Evolutionary conservation across 257 asterid species (phyloP).

Genomic region (Penstemon barbatus): DNA sequence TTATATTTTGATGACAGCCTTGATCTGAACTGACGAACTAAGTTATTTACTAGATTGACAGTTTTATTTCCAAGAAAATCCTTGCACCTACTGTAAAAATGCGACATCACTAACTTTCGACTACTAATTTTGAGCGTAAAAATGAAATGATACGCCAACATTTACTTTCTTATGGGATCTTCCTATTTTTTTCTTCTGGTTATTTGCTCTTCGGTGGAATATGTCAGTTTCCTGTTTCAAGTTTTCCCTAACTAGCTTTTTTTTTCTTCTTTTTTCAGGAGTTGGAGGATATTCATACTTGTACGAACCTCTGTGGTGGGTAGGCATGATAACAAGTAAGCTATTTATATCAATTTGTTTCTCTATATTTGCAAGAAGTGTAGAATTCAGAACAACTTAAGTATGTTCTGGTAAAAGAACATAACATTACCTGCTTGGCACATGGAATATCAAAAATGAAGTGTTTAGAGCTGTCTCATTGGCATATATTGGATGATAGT

Average conservation of each 20-base stretch:
- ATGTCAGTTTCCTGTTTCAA: conserved; percentile 14
- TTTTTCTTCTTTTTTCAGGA: conserved; percentile 42
- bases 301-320: conserved; percentile 91
- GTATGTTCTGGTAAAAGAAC: background rate
- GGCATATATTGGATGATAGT: background rate
- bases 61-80: no score
- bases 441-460: background rate
- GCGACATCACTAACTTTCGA: no score
- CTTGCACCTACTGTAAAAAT: no score
- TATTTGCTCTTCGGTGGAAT: conserved; percentile 10
- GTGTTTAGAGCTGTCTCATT: background rate
- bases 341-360: conserved; percentile 8
- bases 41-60: background rate
- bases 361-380: conserved; percentile 8
- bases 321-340: conserved; percentile 86
- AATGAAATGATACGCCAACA: background rate
- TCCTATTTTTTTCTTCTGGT: background rate
- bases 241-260: conserved; percentile 4
- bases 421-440: conserved; percentile 1
- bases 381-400: background rate
- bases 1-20: background rate
- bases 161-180: background rate
- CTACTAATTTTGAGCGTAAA: no score
- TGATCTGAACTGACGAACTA: no score
- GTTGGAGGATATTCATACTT: conserved; percentile 84